Conservation (phyloP, 1,284 basidiomycete genomes). For the Cryptococcus hybrid region DNA sequence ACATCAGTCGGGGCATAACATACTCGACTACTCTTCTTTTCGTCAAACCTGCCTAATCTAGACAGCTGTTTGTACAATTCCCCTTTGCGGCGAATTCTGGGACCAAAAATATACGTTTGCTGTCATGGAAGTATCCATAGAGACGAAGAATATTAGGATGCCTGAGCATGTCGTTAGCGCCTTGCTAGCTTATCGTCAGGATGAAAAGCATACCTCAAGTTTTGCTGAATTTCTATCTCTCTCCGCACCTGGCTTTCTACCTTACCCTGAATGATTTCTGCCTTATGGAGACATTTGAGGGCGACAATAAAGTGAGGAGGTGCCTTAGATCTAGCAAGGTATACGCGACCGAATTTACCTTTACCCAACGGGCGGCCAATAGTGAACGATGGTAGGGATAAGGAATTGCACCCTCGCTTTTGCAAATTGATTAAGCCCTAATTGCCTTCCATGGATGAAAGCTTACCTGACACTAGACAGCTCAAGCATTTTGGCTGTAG, state of each 20-base stretch:
- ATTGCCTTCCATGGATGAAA: neutral
- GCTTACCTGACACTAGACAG: conserved; percentile 72
- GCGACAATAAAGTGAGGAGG: conserved; percentile 91
- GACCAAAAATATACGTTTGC: conserved; percentile 97
- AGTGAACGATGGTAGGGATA: conserved; percentile 75
- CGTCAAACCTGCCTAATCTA: conserved; percentile 80
- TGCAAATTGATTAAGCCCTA: neutral
- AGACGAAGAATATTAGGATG: conserved; percentile 93
- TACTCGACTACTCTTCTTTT: conserved; percentile 73
- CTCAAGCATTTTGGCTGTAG: conserved; percentile 70
- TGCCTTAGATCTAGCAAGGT: conserved; percentile 92
- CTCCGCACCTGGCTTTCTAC: conserved; percentile 95
- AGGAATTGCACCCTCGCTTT: conserved; percentile 51
- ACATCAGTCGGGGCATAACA: conserved; percentile 20
- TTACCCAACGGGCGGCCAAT: conserved; percentile 96
- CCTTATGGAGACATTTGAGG: conserved; percentile 96
- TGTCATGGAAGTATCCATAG: conserved; percentile 97
- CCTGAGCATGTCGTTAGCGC: conserved; percentile 44
- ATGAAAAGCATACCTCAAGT: conserved; percentile 60
- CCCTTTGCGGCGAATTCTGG: conserved; percentile 91
- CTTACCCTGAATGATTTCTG: conserved; percentile 81
- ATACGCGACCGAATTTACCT: conserved; percentile 98
- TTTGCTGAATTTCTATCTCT: conserved; percentile 99
- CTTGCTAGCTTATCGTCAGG: neutral
- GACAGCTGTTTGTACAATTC: conserved; percentile 95